Base-by-base conservation (phyloP, 306 rosid species). In the Castanopsis chinensis region DNA sequence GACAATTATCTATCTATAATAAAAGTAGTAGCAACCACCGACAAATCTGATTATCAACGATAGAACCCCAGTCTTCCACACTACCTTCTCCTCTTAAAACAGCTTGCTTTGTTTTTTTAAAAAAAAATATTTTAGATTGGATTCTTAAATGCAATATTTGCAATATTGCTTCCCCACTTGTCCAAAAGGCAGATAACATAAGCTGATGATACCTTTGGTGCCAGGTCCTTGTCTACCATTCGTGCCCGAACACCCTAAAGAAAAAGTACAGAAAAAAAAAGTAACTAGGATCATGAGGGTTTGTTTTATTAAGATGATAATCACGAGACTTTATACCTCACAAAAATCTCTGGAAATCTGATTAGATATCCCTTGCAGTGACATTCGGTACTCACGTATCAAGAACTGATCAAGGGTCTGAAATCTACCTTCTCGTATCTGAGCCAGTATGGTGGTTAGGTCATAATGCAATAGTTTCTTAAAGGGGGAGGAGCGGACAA, bases 341-440 rank as follows among this genome's bases (percentile, higher is more conserved):
- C 86, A 77, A 78, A 91, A 92, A 90, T 94, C 97, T 25, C 90
- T 81, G 8, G 97, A 92, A 75, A 91, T 74, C 79, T 83, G 81
- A 87, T 77, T 82, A 63, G 87, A 85, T 53, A 87, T 61, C 64
- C 80, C 97, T 82, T 88, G 94, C 33, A 94, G 75, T 69, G 97
- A 82, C 99, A 94, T 92, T 56, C 83, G 83, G 83, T 92, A 92
- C 80, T 94, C 99, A 33, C 97, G 97, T 18, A 80, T 80, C 87
- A 92, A 83, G 83, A 97, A 94, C 79, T 91, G 93, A 82, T 92
- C 97, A 72, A 92, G 91, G 69, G 93, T 82, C 87, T 94, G 95
- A 79, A 82, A 89, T 89, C 97, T 89, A 67, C 97, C 97, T 83
- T 94, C 92, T 72, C 97, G 78, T 79, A 94, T 84, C 97, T 94